phyloP scores from a whole-genome alignment of 164 flowering plant species.

The Annona squamosa region DNA sequence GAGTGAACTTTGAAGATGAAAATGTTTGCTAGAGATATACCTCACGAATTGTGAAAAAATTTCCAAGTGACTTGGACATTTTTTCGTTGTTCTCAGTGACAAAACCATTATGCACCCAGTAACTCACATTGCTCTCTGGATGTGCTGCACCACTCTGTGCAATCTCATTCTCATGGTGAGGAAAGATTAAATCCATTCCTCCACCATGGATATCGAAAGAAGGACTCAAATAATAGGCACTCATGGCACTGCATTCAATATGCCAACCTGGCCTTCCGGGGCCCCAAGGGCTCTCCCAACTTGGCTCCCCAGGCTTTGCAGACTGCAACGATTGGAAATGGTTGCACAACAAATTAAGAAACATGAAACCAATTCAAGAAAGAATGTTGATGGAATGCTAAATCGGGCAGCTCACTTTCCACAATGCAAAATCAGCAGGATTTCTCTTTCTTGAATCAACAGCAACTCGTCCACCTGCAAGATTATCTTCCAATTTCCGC shows the following conservation, averaged over 20 bases:
- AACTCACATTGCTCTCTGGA: constrained; percentile 52
- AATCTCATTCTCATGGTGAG: constrained; percentile 96
- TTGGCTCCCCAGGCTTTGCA: constrained; percentile 85
- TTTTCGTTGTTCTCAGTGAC: constrained; percentile 78
- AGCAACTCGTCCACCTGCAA: constrained; percentile 86
- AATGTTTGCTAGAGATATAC: constrained; percentile 22
- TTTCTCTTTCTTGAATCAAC: constrained; percentile 69
- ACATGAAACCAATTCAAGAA: not conserved
- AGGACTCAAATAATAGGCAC: constrained; percentile 61
- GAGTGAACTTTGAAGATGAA: not conserved
- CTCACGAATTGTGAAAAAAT: constrained; percentile 86
- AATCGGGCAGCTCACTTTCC: constrained; percentile 52
- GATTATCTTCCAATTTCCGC: constrained; percentile 61
- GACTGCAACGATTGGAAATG: constrained; percentile 36
- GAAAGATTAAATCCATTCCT: constrained; percentile 87
- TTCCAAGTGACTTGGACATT: constrained; percentile 89
- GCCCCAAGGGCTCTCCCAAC: constrained; percentile 98
- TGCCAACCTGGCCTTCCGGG: constrained; percentile 99
- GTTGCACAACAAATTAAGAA: not conserved
- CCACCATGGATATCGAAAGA: constrained; percentile 95
- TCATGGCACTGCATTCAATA: constrained; percentile 99
- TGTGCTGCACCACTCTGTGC: constrained; percentile 91
- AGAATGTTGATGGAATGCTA: not conserved
- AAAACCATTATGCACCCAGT: constrained; percentile 95
- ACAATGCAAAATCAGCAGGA: constrained; percentile 91